Evolutionary conservation across 2,329 filamentous ascomycete genomes (phyloP).

Genomic region (Elsinoe fawcettii): DNA sequence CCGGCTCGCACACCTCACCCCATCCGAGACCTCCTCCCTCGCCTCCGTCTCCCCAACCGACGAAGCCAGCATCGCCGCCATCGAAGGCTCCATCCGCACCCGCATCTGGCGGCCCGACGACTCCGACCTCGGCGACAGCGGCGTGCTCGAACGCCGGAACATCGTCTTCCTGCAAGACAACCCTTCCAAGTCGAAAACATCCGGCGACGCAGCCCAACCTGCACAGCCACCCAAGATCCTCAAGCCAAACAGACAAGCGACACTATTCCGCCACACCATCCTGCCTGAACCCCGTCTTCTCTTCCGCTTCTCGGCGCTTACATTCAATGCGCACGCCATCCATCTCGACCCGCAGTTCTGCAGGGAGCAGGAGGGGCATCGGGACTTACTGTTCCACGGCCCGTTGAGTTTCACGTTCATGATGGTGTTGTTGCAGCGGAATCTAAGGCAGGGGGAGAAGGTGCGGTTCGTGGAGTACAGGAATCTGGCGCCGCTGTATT

Average conservation of each 20-base stretch:
- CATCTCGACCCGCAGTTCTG: conserved; percentile 72
- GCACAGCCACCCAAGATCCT: conserved; percentile 32
- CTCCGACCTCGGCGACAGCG: conserved; percentile 35
- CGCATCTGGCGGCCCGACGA: conserved; percentile 39
- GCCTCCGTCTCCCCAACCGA: conserved; percentile 18
- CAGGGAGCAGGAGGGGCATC: conserved; percentile 63
- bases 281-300: conserved; percentile 63
- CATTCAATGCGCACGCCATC: conserved; percentile 86
- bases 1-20: conserved; percentile 33
- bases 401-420: conserved; percentile 73
- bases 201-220: conserved; percentile 20
- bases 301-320: conserved; percentile 84
- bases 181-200: conserved; percentile 28
- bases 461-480: conserved; percentile 63
- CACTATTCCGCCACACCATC: conserved; percentile 50
- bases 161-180: conserved; percentile 55
- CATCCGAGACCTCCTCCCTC: conserved; percentile 27
- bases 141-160: conserved; percentile 51
- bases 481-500: conserved; percentile 76
- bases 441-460: conserved; percentile 36
- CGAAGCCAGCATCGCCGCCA: background rate
- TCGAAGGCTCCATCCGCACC: conserved; percentile 31
- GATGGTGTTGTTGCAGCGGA: conserved; percentile 56
- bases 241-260: conserved; percentile 42
- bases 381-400: conserved; percentile 73